A percentile compares a stretch with the other conserved stretches of the same genome.
Evolutionary conservation across 2,329 filamentous ascomycete species (phyloP).

Genomic region (Fragosphaeria purpurea): DNA sequence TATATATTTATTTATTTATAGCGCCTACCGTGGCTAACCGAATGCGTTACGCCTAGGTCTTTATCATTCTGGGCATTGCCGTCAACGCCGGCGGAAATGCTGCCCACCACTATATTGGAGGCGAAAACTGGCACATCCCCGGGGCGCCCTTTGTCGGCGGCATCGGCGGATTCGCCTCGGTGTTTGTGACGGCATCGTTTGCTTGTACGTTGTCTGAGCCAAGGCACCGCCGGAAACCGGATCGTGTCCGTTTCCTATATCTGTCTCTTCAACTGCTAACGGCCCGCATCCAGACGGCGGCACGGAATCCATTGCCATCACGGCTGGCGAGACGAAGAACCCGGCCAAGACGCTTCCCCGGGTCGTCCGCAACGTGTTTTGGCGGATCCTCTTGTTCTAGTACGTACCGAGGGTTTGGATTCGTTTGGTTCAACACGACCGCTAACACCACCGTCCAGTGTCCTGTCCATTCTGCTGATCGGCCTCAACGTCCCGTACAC

Average conservation of each 20-base stretch:
- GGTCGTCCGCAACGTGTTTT: constrained; percentile 57
- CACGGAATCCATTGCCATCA: constrained; percentile 65
- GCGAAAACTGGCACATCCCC: constrained; percentile 45
- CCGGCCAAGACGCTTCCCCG: constrained; percentile 50
- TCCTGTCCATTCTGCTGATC: constrained; percentile 41
- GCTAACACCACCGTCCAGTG: constrained; percentile 4
- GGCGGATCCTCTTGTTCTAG: constrained; percentile 49
- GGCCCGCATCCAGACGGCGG: constrained; percentile 35
- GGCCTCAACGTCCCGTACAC: constrained; percentile 51
- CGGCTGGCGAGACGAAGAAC: constrained; percentile 57
- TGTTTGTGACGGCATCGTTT: constrained; percentile 53
- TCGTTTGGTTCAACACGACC: too few relatives aligned
- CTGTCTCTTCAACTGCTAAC: constrained; percentile 14
- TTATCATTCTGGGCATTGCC: constrained; percentile 50
- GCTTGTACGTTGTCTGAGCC: constrained; percentile 34
- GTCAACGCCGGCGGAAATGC: constrained; percentile 49
- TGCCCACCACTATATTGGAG: constrained; percentile 45
- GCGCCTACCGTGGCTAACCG: too few relatives aligned
- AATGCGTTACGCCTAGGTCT: neutral
- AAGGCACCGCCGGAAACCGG: too few relatives aligned
- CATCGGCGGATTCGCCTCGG: constrained; percentile 55
- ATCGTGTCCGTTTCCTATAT: too few relatives aligned
- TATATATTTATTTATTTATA: too few relatives aligned
- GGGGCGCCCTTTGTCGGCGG: constrained; percentile 56
- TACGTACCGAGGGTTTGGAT: neutral